A percentile compares a stretch with the other conserved stretches of the same genome.
These are phyloP conservation scores for Penicillium corylophilum DNA, from an alignment of 2,329 filamentous ascomycete species.

Conservation along the genomic window DNA sequence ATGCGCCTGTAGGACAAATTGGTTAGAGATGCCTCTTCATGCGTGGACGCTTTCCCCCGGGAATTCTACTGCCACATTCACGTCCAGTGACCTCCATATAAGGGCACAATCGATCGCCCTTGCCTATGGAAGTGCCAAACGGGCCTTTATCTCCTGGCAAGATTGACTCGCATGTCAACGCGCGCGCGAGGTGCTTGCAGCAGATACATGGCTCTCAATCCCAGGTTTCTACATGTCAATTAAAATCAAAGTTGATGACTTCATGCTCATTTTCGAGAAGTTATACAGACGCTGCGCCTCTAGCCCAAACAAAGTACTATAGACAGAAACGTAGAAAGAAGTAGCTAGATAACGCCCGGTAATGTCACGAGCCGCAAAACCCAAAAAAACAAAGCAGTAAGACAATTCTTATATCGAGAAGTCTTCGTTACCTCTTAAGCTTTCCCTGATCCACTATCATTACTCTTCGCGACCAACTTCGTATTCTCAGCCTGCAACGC, in stretches of 20 bases:
- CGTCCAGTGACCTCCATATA: neutral
- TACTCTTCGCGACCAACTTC: constrained; percentile 40
- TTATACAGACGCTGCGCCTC: neutral
- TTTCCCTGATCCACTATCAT: constrained; percentile 1
- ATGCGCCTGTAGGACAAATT: neutral
- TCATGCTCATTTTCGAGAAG: neutral
- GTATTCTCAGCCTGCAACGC: constrained; percentile 61
- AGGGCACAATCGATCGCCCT: neutral
- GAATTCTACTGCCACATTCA: neutral
- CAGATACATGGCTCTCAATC: neutral
- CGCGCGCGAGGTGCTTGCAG: neutral
- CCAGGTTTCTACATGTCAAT: neutral
- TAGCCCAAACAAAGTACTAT: neutral
- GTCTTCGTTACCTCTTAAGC: neutral
- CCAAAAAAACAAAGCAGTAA: neutral
- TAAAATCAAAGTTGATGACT: neutral
- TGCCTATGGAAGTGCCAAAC: neutral
- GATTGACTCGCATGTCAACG: neutral
- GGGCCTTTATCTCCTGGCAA: neutral
- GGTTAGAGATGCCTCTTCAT: neutral
- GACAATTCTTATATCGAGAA: neutral
- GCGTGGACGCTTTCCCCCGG: neutral
- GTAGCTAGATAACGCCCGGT: neutral
- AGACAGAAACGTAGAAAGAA: neutral
- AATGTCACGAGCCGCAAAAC: neutral